These are phyloP conservation scores for Tetrahymena borealis DNA, from an alignment of 73 alveolate species.

Conservation along the genomic window DNA sequence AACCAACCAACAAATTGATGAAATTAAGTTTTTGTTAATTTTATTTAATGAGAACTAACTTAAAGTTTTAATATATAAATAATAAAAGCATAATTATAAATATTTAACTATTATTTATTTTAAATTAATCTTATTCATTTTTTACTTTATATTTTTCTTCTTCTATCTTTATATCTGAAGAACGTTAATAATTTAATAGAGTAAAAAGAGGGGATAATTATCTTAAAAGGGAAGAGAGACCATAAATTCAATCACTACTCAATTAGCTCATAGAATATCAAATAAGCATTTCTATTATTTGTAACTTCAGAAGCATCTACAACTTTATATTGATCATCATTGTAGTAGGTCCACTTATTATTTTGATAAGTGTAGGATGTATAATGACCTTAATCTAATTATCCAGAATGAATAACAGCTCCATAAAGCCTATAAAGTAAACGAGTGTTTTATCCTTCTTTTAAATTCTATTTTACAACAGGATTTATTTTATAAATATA, in stretches of 20 bases:
- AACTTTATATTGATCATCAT: slow-evolving; percentile 7
- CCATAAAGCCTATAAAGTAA: slow-evolving; percentile 16
- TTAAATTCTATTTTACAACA: background rate
- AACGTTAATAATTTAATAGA: no score
- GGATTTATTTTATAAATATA: background rate
- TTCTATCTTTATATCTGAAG: no score
- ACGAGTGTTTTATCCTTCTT: background rate
- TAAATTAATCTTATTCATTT: no score
- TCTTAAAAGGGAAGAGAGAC: no score
- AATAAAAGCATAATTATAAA: no score
- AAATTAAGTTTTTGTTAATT: no score
- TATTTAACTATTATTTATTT: no score
- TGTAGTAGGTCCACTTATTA: slow-evolving; percentile 6
- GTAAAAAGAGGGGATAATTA: no score
- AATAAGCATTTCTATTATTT: slow-evolving; percentile 25
- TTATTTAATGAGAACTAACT: no score
- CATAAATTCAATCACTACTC: background rate
- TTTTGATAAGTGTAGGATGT: slow-evolving; percentile 3
- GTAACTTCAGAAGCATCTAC: slow-evolving; percentile 12
- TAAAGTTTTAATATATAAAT: no score
- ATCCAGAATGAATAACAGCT: slow-evolving; percentile 23
- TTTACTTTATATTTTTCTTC: no score
- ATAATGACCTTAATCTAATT: slow-evolving; percentile 41
- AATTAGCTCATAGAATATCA: background rate
- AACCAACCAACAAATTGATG: no score